These are phyloP conservation scores for Metarhizium rileyi DNA, from an alignment of 2,329 filamentous ascomycete genomes.

Conservation along the genomic window DNA sequence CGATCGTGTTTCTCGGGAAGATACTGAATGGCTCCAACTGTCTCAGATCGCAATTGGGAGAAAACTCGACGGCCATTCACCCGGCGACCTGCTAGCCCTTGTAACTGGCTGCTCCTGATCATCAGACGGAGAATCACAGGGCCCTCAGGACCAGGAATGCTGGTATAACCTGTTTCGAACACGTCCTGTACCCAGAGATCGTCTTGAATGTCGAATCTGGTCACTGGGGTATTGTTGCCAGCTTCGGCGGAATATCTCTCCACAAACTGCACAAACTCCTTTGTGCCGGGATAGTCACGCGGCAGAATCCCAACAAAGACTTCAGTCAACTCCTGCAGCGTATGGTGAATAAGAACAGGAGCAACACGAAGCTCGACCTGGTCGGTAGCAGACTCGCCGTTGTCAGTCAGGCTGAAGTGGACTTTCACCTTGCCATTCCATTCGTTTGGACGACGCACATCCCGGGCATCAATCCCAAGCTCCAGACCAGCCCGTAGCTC, in stretches of 20 bases:
- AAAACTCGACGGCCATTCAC: slow-evolving; percentile 23
- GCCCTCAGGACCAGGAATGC: slow-evolving; percentile 27
- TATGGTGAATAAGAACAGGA: slow-evolving; percentile 14
- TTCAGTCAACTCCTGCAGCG: too few relatives aligned
- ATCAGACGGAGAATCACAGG: slow-evolving; percentile 16
- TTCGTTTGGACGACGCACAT: slow-evolving; percentile 11
- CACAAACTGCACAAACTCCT: too few relatives aligned
- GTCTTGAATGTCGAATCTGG: neutral
- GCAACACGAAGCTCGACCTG: slow-evolving; percentile 24
- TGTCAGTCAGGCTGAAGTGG: slow-evolving; percentile 19
- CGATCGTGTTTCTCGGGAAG: slow-evolving; percentile 1
- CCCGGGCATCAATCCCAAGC: slow-evolving; percentile 26
- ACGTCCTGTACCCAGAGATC: slow-evolving; percentile 31
- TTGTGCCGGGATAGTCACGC: too few relatives aligned
- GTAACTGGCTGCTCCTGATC: slow-evolving; percentile 14
- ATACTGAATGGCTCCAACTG: slow-evolving; percentile 22
- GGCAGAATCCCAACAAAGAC: too few relatives aligned
- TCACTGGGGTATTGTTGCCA: neutral
- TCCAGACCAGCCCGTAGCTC: slow-evolving; percentile 20
- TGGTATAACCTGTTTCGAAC: slow-evolving; percentile 28
- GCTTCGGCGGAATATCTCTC: too few relatives aligned
- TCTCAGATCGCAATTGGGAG: slow-evolving; percentile 18
- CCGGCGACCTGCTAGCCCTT: too few relatives aligned
- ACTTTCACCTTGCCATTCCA: slow-evolving; percentile 21
- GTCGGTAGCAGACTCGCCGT: slow-evolving; percentile 11